A percentile compares a stretch with the other conserved stretches of the same genome.
Evolutionary conservation across 805 yeast species (phyloP).

Genomic region (Kuraishia floccosa): DNA sequence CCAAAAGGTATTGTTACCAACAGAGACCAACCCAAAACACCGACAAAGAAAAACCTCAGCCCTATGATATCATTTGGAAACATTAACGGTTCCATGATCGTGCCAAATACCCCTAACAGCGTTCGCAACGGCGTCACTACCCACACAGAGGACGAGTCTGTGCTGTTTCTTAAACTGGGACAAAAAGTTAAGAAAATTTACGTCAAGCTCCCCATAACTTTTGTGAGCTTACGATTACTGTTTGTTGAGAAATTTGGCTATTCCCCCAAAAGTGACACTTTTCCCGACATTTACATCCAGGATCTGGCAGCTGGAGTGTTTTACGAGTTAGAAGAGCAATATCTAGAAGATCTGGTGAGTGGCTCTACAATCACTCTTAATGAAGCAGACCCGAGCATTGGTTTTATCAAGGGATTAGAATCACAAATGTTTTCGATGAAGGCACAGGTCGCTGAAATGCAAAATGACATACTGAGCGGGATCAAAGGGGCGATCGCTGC

Average conservation of each 20-base stretch:
- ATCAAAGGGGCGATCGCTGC: conserved; percentile 1
- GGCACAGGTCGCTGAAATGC: conserved; percentile 15
- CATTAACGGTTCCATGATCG: no score
- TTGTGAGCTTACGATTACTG: conserved; percentile 48
- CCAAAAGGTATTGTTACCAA: no score
- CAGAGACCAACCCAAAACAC: no score
- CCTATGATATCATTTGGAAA: no score
- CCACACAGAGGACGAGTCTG: conserved; percentile 1
- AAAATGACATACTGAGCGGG: conserved; percentile 8
- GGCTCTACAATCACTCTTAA: conserved; percentile 53
- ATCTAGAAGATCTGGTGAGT: conserved; percentile 42
- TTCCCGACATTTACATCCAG: conserved; percentile 70
- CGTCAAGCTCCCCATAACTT: conserved; percentile 31
- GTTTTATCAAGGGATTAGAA: conserved; percentile 14
- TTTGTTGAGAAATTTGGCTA: conserved; percentile 86
- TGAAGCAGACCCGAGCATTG: conserved; percentile 24
- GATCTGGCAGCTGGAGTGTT: conserved; percentile 48
- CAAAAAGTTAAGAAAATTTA: conserved; percentile 44
- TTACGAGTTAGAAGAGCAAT: conserved; percentile 71
- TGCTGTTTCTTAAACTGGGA: conserved; percentile 37
- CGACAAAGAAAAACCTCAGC: no score
- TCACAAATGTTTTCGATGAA: conserved; percentile 13
- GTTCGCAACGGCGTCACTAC: no score
- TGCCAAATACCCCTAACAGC: no score
- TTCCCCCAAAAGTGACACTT: conserved; percentile 57